Evolutionary conservation across 352 stramenopile genomes (phyloP).

Genomic region (Pythium brachiatum): DNA sequence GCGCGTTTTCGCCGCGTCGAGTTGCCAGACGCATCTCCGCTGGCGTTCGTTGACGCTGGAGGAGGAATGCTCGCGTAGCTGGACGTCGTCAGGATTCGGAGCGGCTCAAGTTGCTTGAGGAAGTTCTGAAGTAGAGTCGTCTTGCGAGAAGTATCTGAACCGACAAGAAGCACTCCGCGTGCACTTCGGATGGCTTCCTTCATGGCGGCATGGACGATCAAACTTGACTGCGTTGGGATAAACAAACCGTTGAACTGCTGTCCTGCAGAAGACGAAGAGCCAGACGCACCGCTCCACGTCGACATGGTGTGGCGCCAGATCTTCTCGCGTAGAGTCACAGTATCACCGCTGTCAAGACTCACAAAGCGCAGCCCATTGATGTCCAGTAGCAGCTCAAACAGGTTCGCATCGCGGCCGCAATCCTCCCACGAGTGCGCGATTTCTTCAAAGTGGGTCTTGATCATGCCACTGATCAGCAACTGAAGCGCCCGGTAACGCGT

Average conservation of each 20-base stretch:
- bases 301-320: constrained; percentile 14
- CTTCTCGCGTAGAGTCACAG: constrained; percentile 22
- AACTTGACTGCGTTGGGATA: constrained; percentile 28
- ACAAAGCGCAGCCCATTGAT: constrained; percentile 26
- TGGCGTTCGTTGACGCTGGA: constrained; percentile 9
- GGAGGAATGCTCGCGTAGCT: constrained; percentile 24
- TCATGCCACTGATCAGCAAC: constrained; percentile 25
- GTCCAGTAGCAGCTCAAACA: constrained; percentile 29
- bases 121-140: constrained; percentile 31
- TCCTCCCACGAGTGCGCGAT: constrained; percentile 29
- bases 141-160: constrained; percentile 21
- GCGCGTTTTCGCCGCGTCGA: constrained; percentile 11
- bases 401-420: constrained; percentile 24
- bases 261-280: neutral
- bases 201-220: constrained; percentile 31
- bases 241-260: constrained; percentile 26
- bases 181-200: constrained; percentile 27
- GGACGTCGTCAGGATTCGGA: constrained; percentile 24
- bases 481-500: constrained; percentile 15
- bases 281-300: neutral
- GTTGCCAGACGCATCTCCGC: neutral
- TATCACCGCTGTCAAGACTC: constrained; percentile 22
- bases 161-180: constrained; percentile 27
- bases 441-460: constrained; percentile 27
- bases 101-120: constrained; percentile 25